These are phyloP conservation scores for Neofusicoccum laricinum DNA, from an alignment of 2,329 filamentous ascomycete genomes.

Conservation along the genomic window DNA sequence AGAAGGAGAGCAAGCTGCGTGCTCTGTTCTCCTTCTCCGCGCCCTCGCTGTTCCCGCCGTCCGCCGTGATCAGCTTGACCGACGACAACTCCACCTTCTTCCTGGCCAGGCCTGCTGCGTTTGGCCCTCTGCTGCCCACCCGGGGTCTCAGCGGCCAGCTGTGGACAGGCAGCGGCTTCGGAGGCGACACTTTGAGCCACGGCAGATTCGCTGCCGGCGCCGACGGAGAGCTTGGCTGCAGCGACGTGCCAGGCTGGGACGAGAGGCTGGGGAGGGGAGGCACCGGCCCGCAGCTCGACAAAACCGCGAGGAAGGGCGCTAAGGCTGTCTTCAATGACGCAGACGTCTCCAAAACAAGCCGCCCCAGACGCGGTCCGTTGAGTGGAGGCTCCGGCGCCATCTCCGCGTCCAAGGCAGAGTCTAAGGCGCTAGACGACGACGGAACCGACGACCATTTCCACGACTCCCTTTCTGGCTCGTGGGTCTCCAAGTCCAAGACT, in stretches of 20 bases:
- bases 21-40: slow-evolving; percentile 50
- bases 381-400: neutral
- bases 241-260: slow-evolving; percentile 87
- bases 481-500: slow-evolving; percentile 17
- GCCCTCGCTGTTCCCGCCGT: slow-evolving; percentile 86
- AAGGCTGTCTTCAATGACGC: neutral
- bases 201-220: slow-evolving; percentile 52
- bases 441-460: slow-evolving; percentile 85
- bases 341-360: neutral
- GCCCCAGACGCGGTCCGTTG: neutral
- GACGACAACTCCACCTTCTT: slow-evolving; percentile 99
- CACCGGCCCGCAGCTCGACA: slow-evolving; percentile 35
- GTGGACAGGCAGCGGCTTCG: slow-evolving; percentile 91
- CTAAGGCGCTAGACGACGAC: slow-evolving; percentile 50
- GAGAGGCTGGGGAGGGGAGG: slow-evolving; percentile 40
- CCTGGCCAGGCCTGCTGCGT: slow-evolving; percentile 86
- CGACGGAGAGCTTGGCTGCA: slow-evolving; percentile 89
- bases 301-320: slow-evolving; percentile 21
- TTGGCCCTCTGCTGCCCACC: slow-evolving; percentile 74
- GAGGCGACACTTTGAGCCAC: slow-evolving; percentile 67
- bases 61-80: slow-evolving; percentile 91
- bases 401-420: neutral
- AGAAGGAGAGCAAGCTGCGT: slow-evolving; percentile 34
- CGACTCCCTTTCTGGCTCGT: slow-evolving; percentile 50
- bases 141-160: slow-evolving; percentile 82